Base-by-base conservation (phyloP, 805 yeast genomes). In the Candida namnaoensis region DNA sequence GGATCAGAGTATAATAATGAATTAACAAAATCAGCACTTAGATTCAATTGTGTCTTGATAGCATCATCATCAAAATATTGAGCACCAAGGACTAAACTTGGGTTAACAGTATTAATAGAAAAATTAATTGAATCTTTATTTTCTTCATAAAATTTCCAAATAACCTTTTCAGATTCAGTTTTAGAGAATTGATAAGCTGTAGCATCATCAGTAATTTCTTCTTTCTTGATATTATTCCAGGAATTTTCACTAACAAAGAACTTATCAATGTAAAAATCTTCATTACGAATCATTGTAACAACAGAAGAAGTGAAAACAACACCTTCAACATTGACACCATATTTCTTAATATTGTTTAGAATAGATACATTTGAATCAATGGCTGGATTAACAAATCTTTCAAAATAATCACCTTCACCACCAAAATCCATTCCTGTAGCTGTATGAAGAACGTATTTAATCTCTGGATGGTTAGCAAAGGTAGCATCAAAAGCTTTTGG, bases 271-370 rank as follows among this genome's bases (percentile, higher is more conserved):
- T 57, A 55, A 41, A 62, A 62, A 30, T 54, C 50, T 3, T 60
- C 57, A 2, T 58, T 50, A 41, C 61, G 58, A 25, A 61, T 40
- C 34, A 75, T 57, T 1, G 84, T 76, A 19, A 80, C 79, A 53
- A 61, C 63, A 0, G 81, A 74, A 1, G 78, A 75, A 1, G 82
- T 76, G n/a, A 74, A 48, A 10, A 78, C 78, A 28, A 77, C 69
- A 36, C 67, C 62, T 39, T 65, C 63, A 32, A 72, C 65, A 34
- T 47, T 43, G 42, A 72, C 66, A 12, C 72, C 74, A 47, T 57
- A 65, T 28, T 52, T 48, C 47, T 64, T 57, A 41, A 72, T 63
- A 1, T 77, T 9, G n/a, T 56, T 53, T 52, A 75, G 57, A 40
- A 72, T 61, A 46, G 67, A 67, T 27, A 53, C 53, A 11, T 78